Base-by-base conservation (phyloP, 164 flowering plant species). In the Aristolochia contorta region DNA sequence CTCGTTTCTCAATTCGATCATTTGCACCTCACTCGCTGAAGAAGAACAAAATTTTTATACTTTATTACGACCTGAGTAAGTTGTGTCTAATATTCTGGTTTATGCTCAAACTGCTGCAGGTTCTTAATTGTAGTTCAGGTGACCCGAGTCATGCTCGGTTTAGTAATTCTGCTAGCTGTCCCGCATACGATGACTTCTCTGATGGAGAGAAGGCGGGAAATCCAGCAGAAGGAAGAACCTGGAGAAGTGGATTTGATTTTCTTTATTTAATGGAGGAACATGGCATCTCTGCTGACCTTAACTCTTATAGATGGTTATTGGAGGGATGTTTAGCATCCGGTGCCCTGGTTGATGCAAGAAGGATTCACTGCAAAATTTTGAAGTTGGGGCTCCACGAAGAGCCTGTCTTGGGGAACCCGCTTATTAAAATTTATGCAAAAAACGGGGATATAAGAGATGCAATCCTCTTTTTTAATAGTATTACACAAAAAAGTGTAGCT, bases 281-380 rank as follows among this genome's bases (percentile, higher is more conserved):
- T 4, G 70, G 76, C n/a, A 25, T 73, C 56, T 64, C n/a, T 2
- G 59, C 73, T 4, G 68, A 73, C 51, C 10, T 27, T 33, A 51
- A 56, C 12, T 63, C 71, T 15, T 69, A 69, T 20, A 12, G 55
- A 10, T 72, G 63, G 70, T 70, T 73, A 9, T 57, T 73, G 52
- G 67, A 69, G 20, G 67, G 65, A 7, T 66, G 65, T 64, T 59
- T 54, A 58, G 65, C 43, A 14, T 57, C 56, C 57, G 64, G 56
- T 15, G 62, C 67, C 1, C 19, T 73, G 47, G 18, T 22, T 16
- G 56, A 65, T 63, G 71, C 65, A 45, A 69, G 52, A 59, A 63
- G 56, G 51, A 13, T 73, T 56, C 76, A 73, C 33, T 70, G 65
- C 41, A 53, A 62, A 54, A 63, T 73, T 62, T 37, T 73, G 54